These are phyloP conservation scores for Phymatotrichopsis omnivora DNA, from an alignment of 2,329 filamentous ascomycete genomes.

Conservation along the genomic window DNA sequence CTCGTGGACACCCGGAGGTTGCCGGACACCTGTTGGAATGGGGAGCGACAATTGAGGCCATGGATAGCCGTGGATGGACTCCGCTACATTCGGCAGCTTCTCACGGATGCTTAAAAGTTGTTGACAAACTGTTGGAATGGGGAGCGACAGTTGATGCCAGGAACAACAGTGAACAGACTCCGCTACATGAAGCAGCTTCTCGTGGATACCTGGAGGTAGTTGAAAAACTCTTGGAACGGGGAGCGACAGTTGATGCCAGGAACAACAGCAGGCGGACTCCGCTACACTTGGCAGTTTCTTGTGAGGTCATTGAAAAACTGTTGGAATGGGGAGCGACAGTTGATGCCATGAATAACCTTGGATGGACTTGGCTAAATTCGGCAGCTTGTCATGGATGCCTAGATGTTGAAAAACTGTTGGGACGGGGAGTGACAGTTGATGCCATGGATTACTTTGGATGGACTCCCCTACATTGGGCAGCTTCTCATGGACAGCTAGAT, in stretches of 20 bases:
- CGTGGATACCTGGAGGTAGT: conserved; percentile 30
- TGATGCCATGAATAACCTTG: background rate
- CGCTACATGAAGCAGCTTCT: conserved; percentile 32
- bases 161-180: conserved; percentile 31
- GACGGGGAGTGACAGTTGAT: background rate
- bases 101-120: conserved; percentile 31
- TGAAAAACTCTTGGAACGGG: conserved; percentile 28
- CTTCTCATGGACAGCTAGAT: conserved; percentile 14
- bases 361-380: too few relatives aligned
- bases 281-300: conserved; percentile 30
- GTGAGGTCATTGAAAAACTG: conserved; percentile 31
- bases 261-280: conserved; percentile 31
- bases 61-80: conserved; percentile 27
- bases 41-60: conserved; percentile 20
- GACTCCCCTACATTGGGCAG: background rate
- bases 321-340: conserved; percentile 26
- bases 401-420: background rate
- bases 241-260: conserved; percentile 26
- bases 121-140: conserved; percentile 31
- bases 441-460: background rate
- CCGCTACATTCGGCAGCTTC: conserved; percentile 33
- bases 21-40: conserved; percentile 18
- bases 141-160: conserved; percentile 30
- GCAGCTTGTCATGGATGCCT: too few relatives aligned
- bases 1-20: conserved; percentile 20